Evolutionary conservation across 2,329 filamentous ascomycete species (phyloP), one percentile per base, ranked within the genome.

Genomic region (Phialemonium atrogriseum): DNA sequence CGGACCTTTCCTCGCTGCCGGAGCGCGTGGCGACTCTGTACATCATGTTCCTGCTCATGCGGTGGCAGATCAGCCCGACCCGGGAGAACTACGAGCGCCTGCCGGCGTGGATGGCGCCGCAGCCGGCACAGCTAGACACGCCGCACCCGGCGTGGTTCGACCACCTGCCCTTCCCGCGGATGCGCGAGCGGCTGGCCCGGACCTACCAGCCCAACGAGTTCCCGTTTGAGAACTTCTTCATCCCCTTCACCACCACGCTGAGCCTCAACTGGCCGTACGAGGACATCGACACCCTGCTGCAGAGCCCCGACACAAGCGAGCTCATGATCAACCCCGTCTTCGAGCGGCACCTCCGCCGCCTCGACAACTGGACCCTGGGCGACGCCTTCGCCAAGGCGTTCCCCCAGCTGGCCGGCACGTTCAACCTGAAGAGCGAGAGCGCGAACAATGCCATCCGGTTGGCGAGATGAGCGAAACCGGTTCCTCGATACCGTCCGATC

Each of bases 261-360:
- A 77, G 70, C 16, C 55, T 94, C 11, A 91, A 88, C 44, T 95
- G 87, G 87, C 82, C 82, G 0, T 89, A 93, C 49, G 79, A 84
- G 34, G 69, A 77, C 1, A 75, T 73, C 0, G 80, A 87, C 44
- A 75, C 78, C 21, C 62, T 94, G 16, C 59, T 84, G 16, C 64
- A 70, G 33, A 64, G 70, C 16, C 64, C 69, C 0, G 67, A 66
- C 4, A 59, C 60, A 5, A 74, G 80, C 7, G 80, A 87, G 46
- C 64, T 86, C 37, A 68, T 83, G 41, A 85, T 94, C 40, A 94
- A 91, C 42, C 86, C 86, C 0, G 83, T 85, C 0, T 94, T 94
- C 52, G 84, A 93, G 57, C 67, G 76, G 22, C 87, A 95, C 52
- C 50, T 94, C 29, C 60, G 80, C 4, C 69, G 83, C 25, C 50